Conservation (phyloP, 148 eudicot species). For the Vaccinium corymbosum region DNA sequence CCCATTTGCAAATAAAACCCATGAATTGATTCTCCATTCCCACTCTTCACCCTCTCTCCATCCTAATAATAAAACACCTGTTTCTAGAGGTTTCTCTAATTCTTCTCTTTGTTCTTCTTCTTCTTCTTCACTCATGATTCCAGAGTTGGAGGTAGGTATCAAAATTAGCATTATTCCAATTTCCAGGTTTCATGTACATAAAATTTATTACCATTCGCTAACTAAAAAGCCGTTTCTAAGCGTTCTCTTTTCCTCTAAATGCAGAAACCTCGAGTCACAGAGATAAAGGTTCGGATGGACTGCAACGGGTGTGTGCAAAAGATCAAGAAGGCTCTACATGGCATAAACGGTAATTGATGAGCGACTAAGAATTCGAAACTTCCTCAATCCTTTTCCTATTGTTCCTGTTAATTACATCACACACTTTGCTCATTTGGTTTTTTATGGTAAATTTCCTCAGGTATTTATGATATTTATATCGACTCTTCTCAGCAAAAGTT, state of each 20-base stretch:
- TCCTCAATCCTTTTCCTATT: neutral
- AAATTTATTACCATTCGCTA: neutral
- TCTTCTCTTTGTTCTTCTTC: conserved; percentile 27
- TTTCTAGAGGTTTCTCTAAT: conserved; percentile 18
- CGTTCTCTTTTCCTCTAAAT: conserved; percentile 21
- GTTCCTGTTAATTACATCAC: neutral
- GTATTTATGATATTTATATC: conserved; percentile 63
- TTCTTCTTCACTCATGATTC: conserved; percentile 43
- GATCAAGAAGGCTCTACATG: conserved; percentile 80
- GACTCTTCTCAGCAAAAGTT: conserved; percentile 71
- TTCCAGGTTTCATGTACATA: neutral
- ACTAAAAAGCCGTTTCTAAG: neutral
- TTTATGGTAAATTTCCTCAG: conserved; percentile 32
- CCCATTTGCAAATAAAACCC: conserved; percentile 29
- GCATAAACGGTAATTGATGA: conserved; percentile 54
- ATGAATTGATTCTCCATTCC: conserved; percentile 45
- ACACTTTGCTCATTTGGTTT: neutral
- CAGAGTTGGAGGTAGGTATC: conserved; percentile 52
- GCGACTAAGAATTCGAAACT: neutral
- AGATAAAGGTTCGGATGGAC: conserved; percentile 86
- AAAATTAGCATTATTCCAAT: conserved; percentile 14
- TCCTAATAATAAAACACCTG: conserved; percentile 22
- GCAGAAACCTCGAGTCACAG: conserved; percentile 81
- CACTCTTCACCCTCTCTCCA: conserved; percentile 21
- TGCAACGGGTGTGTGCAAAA: conserved; percentile 95